These are phyloP conservation scores for Kluyveromyces dobzhanskii DNA, from an alignment of 805 yeast species.

Conservation along the genomic window DNA sequence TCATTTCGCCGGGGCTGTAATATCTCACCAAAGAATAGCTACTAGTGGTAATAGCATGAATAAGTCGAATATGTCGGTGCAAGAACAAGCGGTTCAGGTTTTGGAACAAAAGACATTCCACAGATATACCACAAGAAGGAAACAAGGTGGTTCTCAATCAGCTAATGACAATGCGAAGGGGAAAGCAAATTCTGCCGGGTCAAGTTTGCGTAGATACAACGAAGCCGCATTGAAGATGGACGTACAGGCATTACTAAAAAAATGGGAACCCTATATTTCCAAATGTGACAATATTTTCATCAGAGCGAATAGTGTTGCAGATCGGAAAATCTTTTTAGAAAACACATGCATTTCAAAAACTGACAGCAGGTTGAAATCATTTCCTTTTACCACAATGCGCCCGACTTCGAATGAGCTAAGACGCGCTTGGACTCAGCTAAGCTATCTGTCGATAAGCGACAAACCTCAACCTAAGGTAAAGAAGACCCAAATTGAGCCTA, in stretches of 20 bases:
- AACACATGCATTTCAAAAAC: slow-evolving; percentile 41
- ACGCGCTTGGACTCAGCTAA: slow-evolving; percentile 73
- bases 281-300: slow-evolving; percentile 66
- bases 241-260: slow-evolving; percentile 54
- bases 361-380: slow-evolving; percentile 56
- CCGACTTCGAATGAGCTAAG: slow-evolving; percentile 78
- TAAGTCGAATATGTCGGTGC: slow-evolving; percentile 38
- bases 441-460: slow-evolving; percentile 47
- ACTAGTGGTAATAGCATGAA: slow-evolving; percentile 46
- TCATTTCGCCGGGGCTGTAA: slow-evolving; percentile 92
- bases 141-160: slow-evolving; percentile 96
- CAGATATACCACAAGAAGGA: slow-evolving; percentile 90
- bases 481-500: slow-evolving; percentile 20
- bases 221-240: slow-evolving; percentile 78
- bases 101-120: slow-evolving; percentile 81
- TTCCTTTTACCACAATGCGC: slow-evolving; percentile 86
- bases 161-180: slow-evolving; percentile 90
- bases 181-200: slow-evolving; percentile 94
- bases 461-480: slow-evolving; percentile 42
- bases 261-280: slow-evolving; percentile 56
- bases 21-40: slow-evolving; percentile 57
- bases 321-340: slow-evolving; percentile 54
- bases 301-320: slow-evolving; percentile 70
- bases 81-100: slow-evolving; percentile 56
- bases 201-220: slow-evolving; percentile 79